phyloP scores from a whole-genome alignment of 1,284 basidiomycete genomes.

The Trametes pubescens region DNA sequence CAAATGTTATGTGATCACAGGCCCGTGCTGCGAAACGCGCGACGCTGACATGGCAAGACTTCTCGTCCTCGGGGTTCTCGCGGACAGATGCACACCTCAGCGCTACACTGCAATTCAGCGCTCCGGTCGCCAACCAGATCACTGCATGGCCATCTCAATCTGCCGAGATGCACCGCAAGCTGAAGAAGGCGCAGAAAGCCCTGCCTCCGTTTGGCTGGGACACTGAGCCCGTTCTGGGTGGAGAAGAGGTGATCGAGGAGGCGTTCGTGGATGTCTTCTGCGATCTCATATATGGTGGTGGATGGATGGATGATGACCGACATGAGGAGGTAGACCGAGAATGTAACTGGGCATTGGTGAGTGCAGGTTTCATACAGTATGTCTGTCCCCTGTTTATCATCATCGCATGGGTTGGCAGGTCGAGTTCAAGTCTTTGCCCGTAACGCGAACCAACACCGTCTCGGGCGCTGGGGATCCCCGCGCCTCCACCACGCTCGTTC shows the following conservation, averaged over 20 bases:
- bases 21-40: conserved; percentile 74
- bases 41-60: conserved; percentile 89
- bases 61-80: conserved; percentile 82
- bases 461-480: conserved; percentile 58
- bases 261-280: conserved; percentile 89
- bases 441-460: conserved; percentile 42
- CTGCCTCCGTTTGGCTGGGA: conserved; percentile 87
- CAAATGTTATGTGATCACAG: conserved; percentile 47
- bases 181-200: conserved; percentile 84
- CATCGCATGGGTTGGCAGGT: conserved; percentile 55
- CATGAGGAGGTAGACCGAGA: conserved; percentile 81
- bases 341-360: conserved; percentile 91
- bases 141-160: conserved; percentile 77
- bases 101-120: conserved; percentile 83
- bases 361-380: conserved; percentile 37
- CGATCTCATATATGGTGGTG: conserved; percentile 83
- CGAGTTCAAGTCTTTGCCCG: conserved; percentile 80
- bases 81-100: conserved; percentile 77
- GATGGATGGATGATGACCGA: conserved; percentile 81
- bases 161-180: conserved; percentile 75
- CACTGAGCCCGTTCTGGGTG: conserved; percentile 77
- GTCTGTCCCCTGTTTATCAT: not conserved
- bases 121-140: conserved; percentile 71
- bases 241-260: conserved; percentile 84
- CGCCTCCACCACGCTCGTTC: conserved; percentile 65